Conservation (phyloP, 306 rosid genomes). For the Glycine latifolia region DNA sequence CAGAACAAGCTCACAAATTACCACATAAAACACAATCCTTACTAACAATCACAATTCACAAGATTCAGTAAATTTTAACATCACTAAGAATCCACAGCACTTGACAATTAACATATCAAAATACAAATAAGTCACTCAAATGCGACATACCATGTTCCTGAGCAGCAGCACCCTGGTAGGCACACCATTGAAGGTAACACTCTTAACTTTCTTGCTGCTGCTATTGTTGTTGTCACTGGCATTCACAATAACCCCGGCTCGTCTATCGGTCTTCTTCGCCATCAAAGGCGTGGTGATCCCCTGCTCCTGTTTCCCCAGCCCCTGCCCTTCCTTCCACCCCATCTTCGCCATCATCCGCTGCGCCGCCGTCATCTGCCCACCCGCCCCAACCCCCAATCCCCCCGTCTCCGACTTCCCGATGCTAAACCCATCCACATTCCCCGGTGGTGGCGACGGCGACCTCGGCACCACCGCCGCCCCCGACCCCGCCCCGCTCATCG, state of each 20-base stretch:
- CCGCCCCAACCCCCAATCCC: conserved; percentile 92
- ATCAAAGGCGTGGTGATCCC: conserved; percentile 97
- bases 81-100: conserved; percentile 7
- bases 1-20: background rate
- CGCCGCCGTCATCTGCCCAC: conserved; percentile 99
- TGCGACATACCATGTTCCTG: conserved; percentile 85
- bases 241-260: conserved; percentile 97
- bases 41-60: conserved; percentile 15
- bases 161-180: conserved; percentile 91
- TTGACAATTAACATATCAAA: background rate
- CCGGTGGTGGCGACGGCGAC: conserved; percentile 88
- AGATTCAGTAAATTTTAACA: conserved; percentile 17
- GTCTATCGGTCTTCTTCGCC: conserved; percentile 93
- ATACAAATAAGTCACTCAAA: conserved; percentile 58
- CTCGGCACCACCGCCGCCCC: conserved; percentile 72
- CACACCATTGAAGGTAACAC: conserved; percentile 74
- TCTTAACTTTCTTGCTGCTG: conserved; percentile 80
- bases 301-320: conserved; percentile 96
- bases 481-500: conserved; percentile 83
- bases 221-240: conserved; percentile 63
- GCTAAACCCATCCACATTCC: conserved; percentile 75
- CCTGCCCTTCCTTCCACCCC: conserved; percentile 99
- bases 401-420: conserved; percentile 92
- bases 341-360: conserved; percentile 99
- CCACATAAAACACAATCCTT: conserved; percentile 16